These are phyloP conservation scores for Russula virescens DNA, from an alignment of 768 basidiomycete species.

Conservation along the genomic window DNA sequence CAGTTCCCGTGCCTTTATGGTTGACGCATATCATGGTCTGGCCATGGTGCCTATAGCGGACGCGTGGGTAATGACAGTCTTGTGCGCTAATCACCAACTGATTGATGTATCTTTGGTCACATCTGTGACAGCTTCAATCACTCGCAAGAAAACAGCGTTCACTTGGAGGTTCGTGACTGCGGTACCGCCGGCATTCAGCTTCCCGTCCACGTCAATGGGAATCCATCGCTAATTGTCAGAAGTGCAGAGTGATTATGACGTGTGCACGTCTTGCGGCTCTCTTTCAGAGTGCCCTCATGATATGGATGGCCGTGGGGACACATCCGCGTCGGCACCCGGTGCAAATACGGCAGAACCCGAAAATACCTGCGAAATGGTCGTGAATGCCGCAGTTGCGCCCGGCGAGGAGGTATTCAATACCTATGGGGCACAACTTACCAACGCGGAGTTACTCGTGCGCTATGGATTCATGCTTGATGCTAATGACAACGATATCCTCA, in stretches of 20 bases:
- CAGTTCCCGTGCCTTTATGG: conserved; percentile 75
- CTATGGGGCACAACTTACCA: conserved; percentile 60
- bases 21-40: conserved; percentile 75
- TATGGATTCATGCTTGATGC: conserved; percentile 75
- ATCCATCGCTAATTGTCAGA: conserved; percentile 1
- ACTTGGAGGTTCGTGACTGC: conserved; percentile 53
- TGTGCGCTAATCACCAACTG: background rate
- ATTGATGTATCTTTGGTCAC: background rate
- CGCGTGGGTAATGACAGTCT: conserved; percentile 43
- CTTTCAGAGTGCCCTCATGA: conserved; percentile 66
- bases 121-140: conserved; percentile 63
- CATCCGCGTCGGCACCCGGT: background rate
- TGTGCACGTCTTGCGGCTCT: conserved; percentile 68
- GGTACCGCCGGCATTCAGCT: background rate
- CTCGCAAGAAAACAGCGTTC: conserved; percentile 58
- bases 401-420: conserved; percentile 67
- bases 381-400: conserved; percentile 45
- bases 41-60: conserved; percentile 86
- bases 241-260: conserved; percentile 61
- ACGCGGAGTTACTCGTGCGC: conserved; percentile 57
- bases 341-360: conserved; percentile 17
- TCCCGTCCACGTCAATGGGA: background rate
- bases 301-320: conserved; percentile 25
- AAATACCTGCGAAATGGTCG: conserved; percentile 58
- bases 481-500: conserved; percentile 60